phyloP scores from a whole-genome alignment of 306 rosid genomes.

The Casuarina cunninghamiana region DNA sequence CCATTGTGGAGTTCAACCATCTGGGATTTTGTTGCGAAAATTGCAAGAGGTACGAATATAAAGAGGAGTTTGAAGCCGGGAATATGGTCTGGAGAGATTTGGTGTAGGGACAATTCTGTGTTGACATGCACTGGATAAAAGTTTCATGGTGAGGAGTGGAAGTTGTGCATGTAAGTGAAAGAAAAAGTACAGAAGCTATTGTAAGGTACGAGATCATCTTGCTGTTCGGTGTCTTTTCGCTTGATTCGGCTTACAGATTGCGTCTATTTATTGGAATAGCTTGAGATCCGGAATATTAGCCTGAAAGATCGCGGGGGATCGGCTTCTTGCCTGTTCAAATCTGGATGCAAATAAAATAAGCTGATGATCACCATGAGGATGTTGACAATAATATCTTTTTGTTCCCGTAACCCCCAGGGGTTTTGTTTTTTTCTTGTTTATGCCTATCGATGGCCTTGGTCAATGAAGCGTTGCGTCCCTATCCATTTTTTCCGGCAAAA shows the following conservation, averaged over 20 bases:
- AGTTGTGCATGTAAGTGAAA: slow-evolving; percentile 25
- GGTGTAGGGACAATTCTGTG: slow-evolving; percentile 8
- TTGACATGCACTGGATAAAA: slow-evolving; percentile 39
- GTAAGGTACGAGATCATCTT: slow-evolving; percentile 19
- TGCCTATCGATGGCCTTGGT: no score
- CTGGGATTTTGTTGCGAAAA: slow-evolving; percentile 53
- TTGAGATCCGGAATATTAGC: no score
- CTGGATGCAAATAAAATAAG: no score
- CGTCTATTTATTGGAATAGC: neutral
- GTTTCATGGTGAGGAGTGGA: slow-evolving; percentile 22
- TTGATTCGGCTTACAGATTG: neutral
- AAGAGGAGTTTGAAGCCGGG: slow-evolving; percentile 31
- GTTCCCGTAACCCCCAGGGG: no score
- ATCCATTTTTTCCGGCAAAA: no score
- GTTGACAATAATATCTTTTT: no score
- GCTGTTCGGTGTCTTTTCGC: neutral
- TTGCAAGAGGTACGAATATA: slow-evolving; percentile 26
- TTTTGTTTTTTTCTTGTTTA: no score
- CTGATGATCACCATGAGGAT: no score
- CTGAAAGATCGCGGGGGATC: no score
- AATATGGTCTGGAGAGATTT: slow-evolving; percentile 16
- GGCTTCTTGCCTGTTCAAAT: no score
- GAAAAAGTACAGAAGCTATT: slow-evolving; percentile 26
- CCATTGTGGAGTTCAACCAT: slow-evolving; percentile 40
- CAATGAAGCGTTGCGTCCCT: no score